Evolutionary conservation across 352 stramenopile species (phyloP), one percentile per base, ranked within the genome.

Genomic region (Hyaloperonospora arabidopsidis): DNA sequence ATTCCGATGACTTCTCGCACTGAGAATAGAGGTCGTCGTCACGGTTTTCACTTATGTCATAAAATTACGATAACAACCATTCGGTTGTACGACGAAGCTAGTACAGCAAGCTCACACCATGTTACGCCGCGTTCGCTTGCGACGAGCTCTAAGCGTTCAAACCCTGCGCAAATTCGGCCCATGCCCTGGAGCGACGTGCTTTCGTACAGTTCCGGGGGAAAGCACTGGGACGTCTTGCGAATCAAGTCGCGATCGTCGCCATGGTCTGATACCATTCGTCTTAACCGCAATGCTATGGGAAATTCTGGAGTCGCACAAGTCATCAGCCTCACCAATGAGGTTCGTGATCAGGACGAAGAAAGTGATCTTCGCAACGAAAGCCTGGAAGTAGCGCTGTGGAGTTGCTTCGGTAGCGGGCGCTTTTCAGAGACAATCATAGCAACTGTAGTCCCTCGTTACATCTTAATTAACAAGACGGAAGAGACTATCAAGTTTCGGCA

Each of bases 1-100:
- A 68, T 95, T 34, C 54, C 71, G 1, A 91, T 91, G 75, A 67
- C 70, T 15, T 61, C 60, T 25, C 75, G 48, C 8, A 56, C 93
- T 25, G 76, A 86, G 21, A 79, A 76, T 40, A 64, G 68, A 54
- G 84, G 84, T 2, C 76, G 76, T 19, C 65, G 74, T 34, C 59
- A 87, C 57, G 82, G 84, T 5, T 59, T 95, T n/a, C 82, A 95
- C 50, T 59, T 95, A 44, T 92, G 84, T 35, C 84, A 95, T 54
- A 88, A 81, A 44, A 84, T 89, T 55, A 73, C 71, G n/a, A 90
- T 91, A 75, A 92, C 79, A 25, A 93, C 84, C 1, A 89, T 95
- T 54, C 82, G 84, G 28, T 69, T 95, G 18, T 93, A 95, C 49
- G 84, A 95, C 34, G 84, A 95, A 63, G 74, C 59, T 1, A 95